Conservation (phyloP, 805 yeast species). For the Nakazawaea siamensis region DNA sequence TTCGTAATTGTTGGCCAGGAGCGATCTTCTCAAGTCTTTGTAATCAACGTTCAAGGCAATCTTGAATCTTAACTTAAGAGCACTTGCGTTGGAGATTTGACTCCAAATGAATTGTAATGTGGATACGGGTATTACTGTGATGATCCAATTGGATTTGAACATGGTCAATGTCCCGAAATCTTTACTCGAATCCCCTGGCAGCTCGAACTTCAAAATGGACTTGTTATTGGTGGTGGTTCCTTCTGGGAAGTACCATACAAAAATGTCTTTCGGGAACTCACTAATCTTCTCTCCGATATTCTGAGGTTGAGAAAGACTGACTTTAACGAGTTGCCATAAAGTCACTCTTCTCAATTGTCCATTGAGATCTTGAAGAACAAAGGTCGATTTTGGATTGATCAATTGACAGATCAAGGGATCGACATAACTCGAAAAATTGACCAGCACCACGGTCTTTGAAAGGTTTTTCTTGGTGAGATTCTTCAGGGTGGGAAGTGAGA, state of each 20-base stretch:
- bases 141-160: conserved; percentile 3
- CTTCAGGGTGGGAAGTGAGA: conserved; percentile 12
- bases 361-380: conserved; percentile 28
- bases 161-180: conserved; percentile 4
- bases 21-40: not conserved
- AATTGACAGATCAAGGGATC: conserved; percentile 35
- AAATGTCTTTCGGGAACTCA: conserved; percentile 12
- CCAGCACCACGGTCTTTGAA: conserved; percentile 27
- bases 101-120: not conserved
- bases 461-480: conserved; percentile 26
- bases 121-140: conserved; percentile 3
- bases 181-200: not conserved
- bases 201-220: conserved; percentile 51
- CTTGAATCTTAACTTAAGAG: conserved; percentile 1
- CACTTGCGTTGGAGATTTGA: not conserved
- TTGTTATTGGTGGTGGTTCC: conserved; percentile 85
- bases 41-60: not conserved
- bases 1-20: conserved; percentile 4
- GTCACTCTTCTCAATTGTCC: conserved; percentile 26
- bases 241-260: conserved; percentile 57
- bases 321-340: conserved; percentile 15
- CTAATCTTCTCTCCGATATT: conserved; percentile 10
- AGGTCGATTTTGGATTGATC: not conserved
- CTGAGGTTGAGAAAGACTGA: conserved; percentile 10
- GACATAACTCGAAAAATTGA: conserved; percentile 52